Conservation (phyloP, 2,329 filamentous ascomycete species). For the Verticillium longisporum region DNA sequence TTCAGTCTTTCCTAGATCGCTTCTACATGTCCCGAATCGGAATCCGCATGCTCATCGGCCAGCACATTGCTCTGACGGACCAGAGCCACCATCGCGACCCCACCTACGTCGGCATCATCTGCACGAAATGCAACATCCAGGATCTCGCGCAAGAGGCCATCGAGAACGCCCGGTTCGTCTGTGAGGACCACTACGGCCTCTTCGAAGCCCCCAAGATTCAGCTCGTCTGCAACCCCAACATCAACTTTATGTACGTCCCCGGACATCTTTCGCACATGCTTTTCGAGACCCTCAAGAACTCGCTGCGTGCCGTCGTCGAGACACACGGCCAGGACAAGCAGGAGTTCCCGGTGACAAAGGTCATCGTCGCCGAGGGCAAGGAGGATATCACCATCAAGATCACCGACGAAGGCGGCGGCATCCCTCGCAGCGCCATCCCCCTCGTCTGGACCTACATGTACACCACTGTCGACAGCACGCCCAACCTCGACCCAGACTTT, state of each 20-base stretch:
- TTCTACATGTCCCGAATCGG: constrained; percentile 99
- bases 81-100: constrained; percentile 85
- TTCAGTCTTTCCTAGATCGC: constrained; percentile 94
- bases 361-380: constrained; percentile 94
- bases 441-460: constrained; percentile 99
- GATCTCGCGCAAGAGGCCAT: constrained; percentile 96
- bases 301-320: constrained; percentile 91
- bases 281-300: constrained; percentile 98
- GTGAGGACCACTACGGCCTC: constrained; percentile 95
- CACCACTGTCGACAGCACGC: constrained; percentile 93
- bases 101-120: constrained; percentile 96
- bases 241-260: constrained; percentile 99
- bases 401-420: constrained; percentile 92
- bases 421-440: constrained; percentile 85
- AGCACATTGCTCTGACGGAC: constrained; percentile 95
- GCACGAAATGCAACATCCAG: constrained; percentile 93
- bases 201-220: constrained; percentile 97
- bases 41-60: constrained; percentile 97
- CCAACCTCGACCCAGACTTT: constrained; percentile 92
- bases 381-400: constrained; percentile 99
- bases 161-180: constrained; percentile 97
- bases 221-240: constrained; percentile 86
- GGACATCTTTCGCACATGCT: constrained; percentile 99
- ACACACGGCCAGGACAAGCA: constrained; percentile 92
- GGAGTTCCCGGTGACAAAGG: constrained; percentile 92